A percentile compares a stretch with the other conserved stretches of the same genome.
Conservation (phyloP, 192 early-diverging fungal species). For the Mortierella alpina region DNA sequence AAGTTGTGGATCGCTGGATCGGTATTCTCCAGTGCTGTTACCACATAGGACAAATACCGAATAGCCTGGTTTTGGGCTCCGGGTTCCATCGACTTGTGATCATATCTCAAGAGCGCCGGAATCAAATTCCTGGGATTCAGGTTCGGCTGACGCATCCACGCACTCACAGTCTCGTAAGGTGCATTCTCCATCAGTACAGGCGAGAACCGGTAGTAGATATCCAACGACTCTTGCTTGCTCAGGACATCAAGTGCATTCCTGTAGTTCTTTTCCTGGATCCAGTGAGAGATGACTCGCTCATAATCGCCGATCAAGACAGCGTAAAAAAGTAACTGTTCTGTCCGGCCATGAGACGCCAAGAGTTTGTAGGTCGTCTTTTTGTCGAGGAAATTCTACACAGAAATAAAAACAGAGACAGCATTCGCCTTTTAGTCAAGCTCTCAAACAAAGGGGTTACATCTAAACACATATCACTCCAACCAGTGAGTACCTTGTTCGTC, state of each 20-base stretch:
- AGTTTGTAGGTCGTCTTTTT: constrained; percentile 82
- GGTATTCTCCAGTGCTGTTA: constrained; percentile 77
- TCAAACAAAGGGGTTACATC: constrained; percentile 14
- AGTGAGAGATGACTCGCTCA: constrained; percentile 87
- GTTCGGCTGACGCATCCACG: constrained; percentile 87
- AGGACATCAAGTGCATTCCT: constrained; percentile 81
- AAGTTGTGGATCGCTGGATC: constrained; percentile 96
- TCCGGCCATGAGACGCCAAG: constrained; percentile 87
- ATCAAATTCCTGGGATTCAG: constrained; percentile 88
- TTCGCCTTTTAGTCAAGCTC: constrained; percentile 16
- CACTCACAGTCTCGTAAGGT: constrained; percentile 86
- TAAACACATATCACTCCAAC: neutral
- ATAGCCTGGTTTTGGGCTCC: constrained; percentile 83
- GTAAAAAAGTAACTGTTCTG: constrained; percentile 84
- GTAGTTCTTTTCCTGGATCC: constrained; percentile 83
- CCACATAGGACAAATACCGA: constrained; percentile 88
- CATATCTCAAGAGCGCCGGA: constrained; percentile 88
- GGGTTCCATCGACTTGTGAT: constrained; percentile 57
- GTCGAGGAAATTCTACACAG: constrained; percentile 62
- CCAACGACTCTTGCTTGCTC: constrained; percentile 81
- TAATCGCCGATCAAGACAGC: constrained; percentile 87
- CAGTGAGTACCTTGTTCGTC: constrained; percentile 67
- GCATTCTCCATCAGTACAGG: constrained; percentile 85
- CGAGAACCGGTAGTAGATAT: constrained; percentile 91
- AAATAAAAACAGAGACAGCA: constrained; percentile 3